A percentile compares a stretch with the other conserved stretches of the same genome.
These are phyloP conservation scores for Fusarium sp. DNA, from an alignment of 2,329 filamentous ascomycete species.

Conservation along the genomic window DNA sequence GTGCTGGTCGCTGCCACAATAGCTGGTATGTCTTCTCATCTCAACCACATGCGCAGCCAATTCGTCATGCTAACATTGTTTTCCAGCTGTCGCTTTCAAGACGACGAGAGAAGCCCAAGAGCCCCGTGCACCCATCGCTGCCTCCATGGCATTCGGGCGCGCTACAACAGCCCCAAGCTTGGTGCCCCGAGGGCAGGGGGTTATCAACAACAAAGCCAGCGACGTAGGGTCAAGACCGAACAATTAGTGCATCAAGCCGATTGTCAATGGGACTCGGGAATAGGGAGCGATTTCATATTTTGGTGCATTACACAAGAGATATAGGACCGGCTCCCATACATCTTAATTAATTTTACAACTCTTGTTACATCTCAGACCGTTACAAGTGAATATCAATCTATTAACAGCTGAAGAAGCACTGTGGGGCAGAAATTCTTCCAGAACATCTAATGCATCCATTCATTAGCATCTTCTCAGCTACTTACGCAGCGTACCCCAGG, in stretches of 20 bases:
- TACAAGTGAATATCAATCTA: too few relatives aligned
- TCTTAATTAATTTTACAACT: background rate
- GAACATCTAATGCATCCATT: background rate
- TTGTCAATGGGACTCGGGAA: background rate
- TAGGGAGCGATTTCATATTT: conserved; percentile 1
- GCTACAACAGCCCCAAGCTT: conserved; percentile 7
- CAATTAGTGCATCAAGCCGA: conserved; percentile 1
- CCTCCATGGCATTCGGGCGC: conserved; percentile 1
- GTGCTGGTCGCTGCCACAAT: conserved; percentile 23
- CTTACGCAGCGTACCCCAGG: background rate
- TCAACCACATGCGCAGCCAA: rapidly evolving
- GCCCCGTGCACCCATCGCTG: background rate
- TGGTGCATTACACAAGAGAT: background rate
- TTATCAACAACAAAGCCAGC: conserved; percentile 4
- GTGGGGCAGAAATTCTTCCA: background rate
- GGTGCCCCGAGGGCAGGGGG: conserved; percentile 16
- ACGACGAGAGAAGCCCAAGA: conserved; percentile 16
- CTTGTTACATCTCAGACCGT: too few relatives aligned
- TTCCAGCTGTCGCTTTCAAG: conserved; percentile 25
- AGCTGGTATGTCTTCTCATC: conserved; percentile 14
- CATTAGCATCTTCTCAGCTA: background rate
- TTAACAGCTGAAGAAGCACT: background rate
- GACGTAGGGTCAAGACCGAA: conserved; percentile 4
- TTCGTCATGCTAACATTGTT: background rate
- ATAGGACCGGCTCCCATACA: conserved; percentile 23